Evolutionary conservation across 345 rosid genomes (phyloP), one percentile per base, ranked within the genome.

Genomic region (Sisymbrium altissimum): DNA sequence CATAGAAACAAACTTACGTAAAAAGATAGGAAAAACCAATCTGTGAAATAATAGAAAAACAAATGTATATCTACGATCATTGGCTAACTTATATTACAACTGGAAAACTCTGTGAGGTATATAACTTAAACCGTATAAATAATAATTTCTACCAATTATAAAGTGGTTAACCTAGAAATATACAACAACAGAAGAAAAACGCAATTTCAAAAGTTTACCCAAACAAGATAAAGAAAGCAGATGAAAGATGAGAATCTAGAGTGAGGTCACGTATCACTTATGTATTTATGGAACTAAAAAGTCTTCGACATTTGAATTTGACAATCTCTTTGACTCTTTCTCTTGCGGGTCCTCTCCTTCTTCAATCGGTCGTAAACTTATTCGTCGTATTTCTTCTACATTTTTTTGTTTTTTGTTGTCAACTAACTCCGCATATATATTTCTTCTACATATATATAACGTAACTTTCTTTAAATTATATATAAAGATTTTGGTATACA

Each of bases 331-430:
- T 73, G 3, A 30, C 65, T 23, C n/a, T n/a, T n/a, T n/a, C n/a
- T n/a, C n/a, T 64, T 23, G 78, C 72, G 72, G 61, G n/a, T n/a
- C n/a, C n/a, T n/a, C n/a, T 74, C 72, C 66, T 66, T 39, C 40
- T 35, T 48, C 18, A 54, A 6, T 15, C 45, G 71, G 17, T 33
- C 71, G 77, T 73, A 73, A 64, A 73, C 65, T 64, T 73, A 66
- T 55, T 64, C 76, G 54, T 72, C 63, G 36, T 32, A 14, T 53
- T 71, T 59, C 45, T 33, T 57, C 19, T 32, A 27, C 29, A 23
- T 23, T 23, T n/a, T n/a, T n/a, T n/a, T n/a, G n/a, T n/a, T n/a
- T n/a, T n/a, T n/a, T n/a, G n/a, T n/a, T n/a, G n/a, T n/a, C n/a
- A n/a, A n/a, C n/a, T n/a, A n/a, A n/a, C n/a, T n/a, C n/a, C n/a